Evolutionary conservation across 2,329 filamentous ascomycete genomes (phyloP).

Genomic region (Zarea fungicola): DNA sequence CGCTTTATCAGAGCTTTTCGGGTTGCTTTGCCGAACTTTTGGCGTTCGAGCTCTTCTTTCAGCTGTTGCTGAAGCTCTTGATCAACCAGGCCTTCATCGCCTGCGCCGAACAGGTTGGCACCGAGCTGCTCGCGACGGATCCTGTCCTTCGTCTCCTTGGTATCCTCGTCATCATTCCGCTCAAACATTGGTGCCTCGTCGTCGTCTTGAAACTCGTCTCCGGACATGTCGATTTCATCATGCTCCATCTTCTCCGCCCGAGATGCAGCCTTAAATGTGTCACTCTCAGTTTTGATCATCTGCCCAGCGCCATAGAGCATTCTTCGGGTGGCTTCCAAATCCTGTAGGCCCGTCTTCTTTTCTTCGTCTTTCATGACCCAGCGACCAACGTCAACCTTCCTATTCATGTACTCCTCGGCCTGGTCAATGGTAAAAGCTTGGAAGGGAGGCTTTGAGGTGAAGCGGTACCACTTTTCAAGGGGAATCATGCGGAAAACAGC

Average conservation of each 20-base stretch:
- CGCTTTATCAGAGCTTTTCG: slow-evolving; percentile 78
- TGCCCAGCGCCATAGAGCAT: slow-evolving; percentile 48
- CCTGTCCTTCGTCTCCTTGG: slow-evolving; percentile 64
- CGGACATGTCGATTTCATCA: slow-evolving; percentile 62
- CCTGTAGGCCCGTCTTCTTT: slow-evolving; percentile 49
- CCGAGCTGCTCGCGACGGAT: slow-evolving; percentile 78
- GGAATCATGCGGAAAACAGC: slow-evolving; percentile 79
- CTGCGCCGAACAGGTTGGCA: slow-evolving; percentile 74
- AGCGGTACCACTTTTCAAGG: slow-evolving; percentile 92
- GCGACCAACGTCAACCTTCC: slow-evolving; percentile 68
- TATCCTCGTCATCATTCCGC: slow-evolving; percentile 73
- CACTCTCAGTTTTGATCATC: slow-evolving; percentile 63
- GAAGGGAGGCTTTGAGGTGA: slow-evolving; percentile 74
- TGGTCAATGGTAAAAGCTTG: slow-evolving; percentile 75
- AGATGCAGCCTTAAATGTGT: slow-evolving; percentile 55
- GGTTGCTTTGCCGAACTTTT: slow-evolving; percentile 68
- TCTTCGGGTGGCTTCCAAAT: slow-evolving; percentile 54
- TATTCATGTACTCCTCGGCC: slow-evolving; percentile 76
- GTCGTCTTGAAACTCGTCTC: slow-evolving; percentile 79
- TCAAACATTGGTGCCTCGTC: slow-evolving; percentile 75
- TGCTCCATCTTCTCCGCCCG: slow-evolving; percentile 65
- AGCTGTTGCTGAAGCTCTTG: slow-evolving; percentile 66
- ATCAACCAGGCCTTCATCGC: slow-evolving; percentile 66
- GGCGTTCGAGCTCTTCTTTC: slow-evolving; percentile 63
- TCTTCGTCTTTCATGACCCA: slow-evolving; percentile 73